Percentiles rank a stretch among this genome's conserved stretches.
These are phyloP conservation scores for Herpetomonas muscarum DNA, from an alignment of 208 protist genomes.

Conservation along the genomic window DNA sequence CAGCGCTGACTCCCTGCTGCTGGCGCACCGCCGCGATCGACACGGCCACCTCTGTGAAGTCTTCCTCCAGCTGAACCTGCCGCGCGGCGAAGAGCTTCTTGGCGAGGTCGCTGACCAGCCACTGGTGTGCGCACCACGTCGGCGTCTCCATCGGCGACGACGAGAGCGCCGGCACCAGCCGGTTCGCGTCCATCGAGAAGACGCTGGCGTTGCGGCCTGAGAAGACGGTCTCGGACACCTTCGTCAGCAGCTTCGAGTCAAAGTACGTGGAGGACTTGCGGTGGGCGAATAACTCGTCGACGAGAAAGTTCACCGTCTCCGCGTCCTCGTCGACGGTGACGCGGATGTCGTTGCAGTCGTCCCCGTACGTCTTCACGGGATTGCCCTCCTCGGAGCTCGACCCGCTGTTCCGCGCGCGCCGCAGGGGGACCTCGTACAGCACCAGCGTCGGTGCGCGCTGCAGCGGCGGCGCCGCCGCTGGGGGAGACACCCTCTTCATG, in stretches of 20 bases:
- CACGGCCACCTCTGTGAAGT: not conserved
- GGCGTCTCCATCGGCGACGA: conserved; percentile 29
- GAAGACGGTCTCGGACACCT: conserved; percentile 16
- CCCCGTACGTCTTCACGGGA: conserved; percentile 19
- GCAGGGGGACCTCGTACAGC: conserved; percentile 44
- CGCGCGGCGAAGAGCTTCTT: not conserved
- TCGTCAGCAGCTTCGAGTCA: conserved; percentile 26
- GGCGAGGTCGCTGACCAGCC: conserved; percentile 11
- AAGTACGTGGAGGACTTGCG: conserved; percentile 21
- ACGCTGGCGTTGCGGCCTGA: conserved; percentile 26
- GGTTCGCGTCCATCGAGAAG: conserved; percentile 27
- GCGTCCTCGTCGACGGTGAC: conserved; percentile 7
- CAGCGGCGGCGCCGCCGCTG: not conserved
- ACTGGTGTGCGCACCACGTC: conserved; percentile 31
- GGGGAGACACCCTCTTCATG: not conserved
- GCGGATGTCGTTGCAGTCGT: conserved; percentile 11
- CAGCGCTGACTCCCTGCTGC: not conserved
- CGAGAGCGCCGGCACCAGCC: conserved; percentile 1
- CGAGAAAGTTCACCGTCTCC: conserved; percentile 9
- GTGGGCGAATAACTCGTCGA: conserved; percentile 39
- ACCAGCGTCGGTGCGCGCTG: conserved; percentile 20
- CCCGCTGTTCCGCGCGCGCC: conserved; percentile 16
- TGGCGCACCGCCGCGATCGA: conserved; percentile 2
- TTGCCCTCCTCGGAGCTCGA: conserved; percentile 20
- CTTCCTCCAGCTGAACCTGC: conserved; percentile 10